Evolutionary conservation across 2,329 filamentous ascomycete genomes (phyloP), one percentile per base, ranked within the genome.

Genomic region (Pseudogymnoascus sp.): DNA sequence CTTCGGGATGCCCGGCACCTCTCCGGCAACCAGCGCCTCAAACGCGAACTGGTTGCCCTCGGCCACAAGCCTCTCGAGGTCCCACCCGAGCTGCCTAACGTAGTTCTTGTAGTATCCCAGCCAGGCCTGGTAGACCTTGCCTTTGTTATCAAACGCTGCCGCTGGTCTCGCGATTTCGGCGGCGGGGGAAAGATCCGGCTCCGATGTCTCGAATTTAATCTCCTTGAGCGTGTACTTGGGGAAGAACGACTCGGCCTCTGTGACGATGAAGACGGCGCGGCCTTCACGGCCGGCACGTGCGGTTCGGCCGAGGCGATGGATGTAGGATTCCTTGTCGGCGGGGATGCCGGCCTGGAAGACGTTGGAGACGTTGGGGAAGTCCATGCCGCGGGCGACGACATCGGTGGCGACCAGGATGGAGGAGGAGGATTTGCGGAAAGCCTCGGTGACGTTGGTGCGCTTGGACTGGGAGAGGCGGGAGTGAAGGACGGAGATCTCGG

Each of bases 361-460:
- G 69, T 91, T 88, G n/a, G 87, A 89, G 22, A 92, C 89, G 61
- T 85, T 80, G 28, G 89, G 89, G 75, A 92, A 92, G 72, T 93
- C 90, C 87, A 93, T 91, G 67, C 90, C 90, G 73, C 90, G 82
- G 11, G 90, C 89, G 5, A 89, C 90, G 33, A 93, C 89, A 73
- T 93, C 90, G 2, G 89, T 90, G 1, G 90, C 90, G 72, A 92
- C 82, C 52, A 92, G 79, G 62, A 93, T 79, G 28, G 80, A 91
- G 33, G 80, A 82, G 28, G 76, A 72, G n/a, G 84, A 76, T 12
- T 69, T 71, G 52, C 90, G 86, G 84, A 97, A 99, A 25, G 69
- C 72, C 0, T 93, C 84, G 0, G 93, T 86, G 36, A 84, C 84
- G 55, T 74, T 78, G 1, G 91, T 94, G 60, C 94, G 86, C 69